Percentiles rank a stretch among this genome's conserved stretches.
These are phyloP conservation scores for Apiospora hydei DNA, from an alignment of 2,329 filamentous ascomycete species.

Conservation along the genomic window DNA sequence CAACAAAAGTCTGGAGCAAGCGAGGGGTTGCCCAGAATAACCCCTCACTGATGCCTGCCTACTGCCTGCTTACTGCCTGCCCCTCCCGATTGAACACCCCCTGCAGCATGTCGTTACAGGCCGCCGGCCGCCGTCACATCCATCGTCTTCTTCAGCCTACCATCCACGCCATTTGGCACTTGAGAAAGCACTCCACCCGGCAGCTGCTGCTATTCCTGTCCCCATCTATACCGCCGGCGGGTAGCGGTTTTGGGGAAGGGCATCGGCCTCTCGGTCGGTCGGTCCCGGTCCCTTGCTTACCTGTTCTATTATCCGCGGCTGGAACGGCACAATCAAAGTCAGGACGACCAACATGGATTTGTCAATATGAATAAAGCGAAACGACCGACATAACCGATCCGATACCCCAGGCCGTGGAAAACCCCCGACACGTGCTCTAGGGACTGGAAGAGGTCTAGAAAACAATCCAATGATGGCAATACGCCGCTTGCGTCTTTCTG, in stretches of 20 bases:
- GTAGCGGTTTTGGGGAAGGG: not conserved
- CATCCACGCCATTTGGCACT: not conserved
- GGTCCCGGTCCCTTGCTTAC: conserved; percentile 15
- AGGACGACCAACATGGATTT: not conserved
- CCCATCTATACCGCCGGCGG: not conserved
- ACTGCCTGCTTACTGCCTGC: not conserved
- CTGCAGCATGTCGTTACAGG: conserved; percentile 15
- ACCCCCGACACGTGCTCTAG: not conserved
- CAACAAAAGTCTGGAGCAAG: not conserved
- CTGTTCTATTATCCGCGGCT: conserved; percentile 11
- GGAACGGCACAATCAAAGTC: not conserved
- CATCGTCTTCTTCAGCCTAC: not conserved
- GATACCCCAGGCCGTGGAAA: not conserved
- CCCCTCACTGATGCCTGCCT: not conserved
- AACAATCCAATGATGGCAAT: not conserved
- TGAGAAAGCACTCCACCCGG: not conserved
- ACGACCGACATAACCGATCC: not conserved
- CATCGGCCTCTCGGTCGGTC: conserved; percentile 2
- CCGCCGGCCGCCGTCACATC: not conserved
- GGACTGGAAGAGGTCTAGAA: not conserved
- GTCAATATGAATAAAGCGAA: not conserved
- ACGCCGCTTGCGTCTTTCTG: not conserved
- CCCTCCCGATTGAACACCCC: conserved; percentile 22
- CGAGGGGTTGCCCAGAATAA: conserved; percentile 20
- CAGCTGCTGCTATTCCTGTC: conserved; percentile 5